A percentile compares a stretch with the other conserved stretches of the same genome.
Conservation (phyloP, 345 rosid genomes). For the Citrus maxima region DNA sequence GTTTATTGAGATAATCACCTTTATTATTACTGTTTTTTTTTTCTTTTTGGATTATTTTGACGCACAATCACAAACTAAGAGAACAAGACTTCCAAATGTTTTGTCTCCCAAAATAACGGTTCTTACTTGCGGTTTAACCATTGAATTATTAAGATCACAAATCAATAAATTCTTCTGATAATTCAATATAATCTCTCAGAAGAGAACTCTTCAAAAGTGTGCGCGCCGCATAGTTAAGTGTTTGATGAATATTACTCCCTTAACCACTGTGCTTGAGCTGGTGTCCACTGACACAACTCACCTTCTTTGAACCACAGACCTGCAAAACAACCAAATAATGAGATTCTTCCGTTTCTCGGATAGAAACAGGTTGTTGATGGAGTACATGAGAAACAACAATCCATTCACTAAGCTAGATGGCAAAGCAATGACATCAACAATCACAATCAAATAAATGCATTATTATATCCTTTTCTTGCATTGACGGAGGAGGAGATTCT, state of each 20-base stretch:
- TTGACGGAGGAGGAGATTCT: not conserved
- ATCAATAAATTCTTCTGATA: not conserved
- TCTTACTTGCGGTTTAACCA: not conserved
- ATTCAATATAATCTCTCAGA: constrained; percentile 1
- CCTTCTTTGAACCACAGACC: constrained; percentile 93
- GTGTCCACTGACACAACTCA: constrained; percentile 78
- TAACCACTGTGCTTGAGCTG: constrained; percentile 74
- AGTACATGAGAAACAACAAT: not conserved
- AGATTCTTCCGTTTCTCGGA: not conserved
- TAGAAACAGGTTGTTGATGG: too few species aligned
- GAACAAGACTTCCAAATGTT: not conserved
- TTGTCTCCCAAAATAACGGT: not conserved
- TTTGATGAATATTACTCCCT: constrained; percentile 43
- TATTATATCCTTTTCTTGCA: not conserved
- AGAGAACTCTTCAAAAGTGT: constrained; percentile 15
- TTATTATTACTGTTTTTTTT: not conserved
- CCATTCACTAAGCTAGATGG: not conserved
- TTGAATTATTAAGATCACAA: not conserved
- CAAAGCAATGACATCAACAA: not conserved
- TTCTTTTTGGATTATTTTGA: not conserved
- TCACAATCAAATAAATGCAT: not conserved
- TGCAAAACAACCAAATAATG: constrained; percentile 25
- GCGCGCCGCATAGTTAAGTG: not conserved
- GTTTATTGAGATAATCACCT: not conserved
- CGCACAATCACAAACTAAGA: not conserved